Conservation (phyloP, 202 grass and related monocot genomes). For the Carex sylvatica region DNA sequence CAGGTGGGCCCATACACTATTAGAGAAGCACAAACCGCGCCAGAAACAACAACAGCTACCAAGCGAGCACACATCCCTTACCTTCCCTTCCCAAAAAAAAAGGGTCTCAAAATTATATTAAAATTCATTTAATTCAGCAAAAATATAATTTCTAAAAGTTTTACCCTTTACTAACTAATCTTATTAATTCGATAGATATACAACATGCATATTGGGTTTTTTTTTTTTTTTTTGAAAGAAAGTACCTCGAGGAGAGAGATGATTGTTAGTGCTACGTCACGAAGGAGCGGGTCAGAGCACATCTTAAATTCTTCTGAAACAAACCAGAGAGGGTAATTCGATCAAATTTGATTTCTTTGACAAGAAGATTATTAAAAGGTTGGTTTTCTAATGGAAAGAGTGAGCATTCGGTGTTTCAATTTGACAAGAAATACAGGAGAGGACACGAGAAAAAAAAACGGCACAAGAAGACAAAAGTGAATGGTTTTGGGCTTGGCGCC, state of each 20-base stretch:
- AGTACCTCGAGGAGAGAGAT: constrained; percentile 27
- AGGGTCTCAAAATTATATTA: neutral
- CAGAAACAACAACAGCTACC: constrained; percentile 57
- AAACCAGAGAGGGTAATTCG: neutral
- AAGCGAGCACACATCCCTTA: constrained; percentile 68
- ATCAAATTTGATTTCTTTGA: neutral
- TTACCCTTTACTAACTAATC: too few relatives aligned
- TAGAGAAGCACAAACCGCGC: constrained; percentile 54
- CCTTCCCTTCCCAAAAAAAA: constrained; percentile 32
- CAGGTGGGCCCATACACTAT: constrained; percentile 65
- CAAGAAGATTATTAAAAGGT: too few relatives aligned
- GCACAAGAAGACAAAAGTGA: neutral
- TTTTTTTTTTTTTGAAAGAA: neutral
- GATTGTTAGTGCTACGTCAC: constrained; percentile 13
- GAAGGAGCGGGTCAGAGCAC: neutral
- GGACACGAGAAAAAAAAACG: neutral
- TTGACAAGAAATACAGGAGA: neutral
- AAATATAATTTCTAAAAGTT: too few relatives aligned
- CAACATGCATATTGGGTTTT: too few relatives aligned
- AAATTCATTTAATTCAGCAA: neutral
- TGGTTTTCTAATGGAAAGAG: too few relatives aligned
- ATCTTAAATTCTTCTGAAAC: neutral
- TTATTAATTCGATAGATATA: too few relatives aligned
- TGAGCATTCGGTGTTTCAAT: neutral
- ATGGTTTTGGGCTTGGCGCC: neutral